phyloP scores from a whole-genome alignment of 2,329 filamentous ascomycete species.

The Exophiala calicioides region DNA sequence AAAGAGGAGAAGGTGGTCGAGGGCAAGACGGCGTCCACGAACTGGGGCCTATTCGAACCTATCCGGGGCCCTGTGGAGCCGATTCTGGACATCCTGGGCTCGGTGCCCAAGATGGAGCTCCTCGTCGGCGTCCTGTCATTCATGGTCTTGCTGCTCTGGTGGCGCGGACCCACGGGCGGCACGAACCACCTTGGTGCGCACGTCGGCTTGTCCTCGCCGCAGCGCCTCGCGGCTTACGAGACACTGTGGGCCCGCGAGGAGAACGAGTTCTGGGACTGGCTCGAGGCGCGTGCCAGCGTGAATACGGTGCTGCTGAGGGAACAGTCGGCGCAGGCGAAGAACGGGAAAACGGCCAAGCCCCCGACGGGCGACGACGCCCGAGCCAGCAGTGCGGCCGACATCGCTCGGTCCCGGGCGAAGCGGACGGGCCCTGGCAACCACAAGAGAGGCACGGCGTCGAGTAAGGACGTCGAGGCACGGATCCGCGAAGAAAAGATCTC shows the following conservation, averaged over 20 bases:
- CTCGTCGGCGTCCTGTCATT: constrained; percentile 73
- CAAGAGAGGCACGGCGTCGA: constrained; percentile 31
- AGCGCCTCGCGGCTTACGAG: constrained; percentile 81
- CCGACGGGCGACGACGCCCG: too few relatives aligned
- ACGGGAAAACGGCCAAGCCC: constrained; percentile 26
- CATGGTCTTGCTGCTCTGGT: constrained; percentile 73
- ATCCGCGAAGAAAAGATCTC: constrained; percentile 68
- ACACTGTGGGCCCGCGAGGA: constrained; percentile 90
- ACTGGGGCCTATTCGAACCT: constrained; percentile 83
- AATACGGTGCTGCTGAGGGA: constrained; percentile 53
- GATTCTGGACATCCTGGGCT: constrained; percentile 66
- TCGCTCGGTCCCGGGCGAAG: too few relatives aligned
- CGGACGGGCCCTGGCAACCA: too few relatives aligned
- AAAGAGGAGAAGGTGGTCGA: constrained; percentile 46
- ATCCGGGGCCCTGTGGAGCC: constrained; percentile 70
- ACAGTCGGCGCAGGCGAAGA: constrained; percentile 7
- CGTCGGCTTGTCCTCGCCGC: constrained; percentile 50
- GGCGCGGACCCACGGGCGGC: constrained; percentile 50
- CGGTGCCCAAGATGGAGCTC: constrained; percentile 73
- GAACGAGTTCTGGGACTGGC: constrained; percentile 87
- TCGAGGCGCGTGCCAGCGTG: constrained; percentile 81
- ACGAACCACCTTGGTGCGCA: constrained; percentile 24
- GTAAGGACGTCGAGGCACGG: constrained; percentile 55
- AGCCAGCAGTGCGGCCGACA: too few relatives aligned
- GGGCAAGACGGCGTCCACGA: constrained; percentile 45